phyloP scores from a whole-genome alignment of 2,329 filamentous ascomycete genomes.

The Penicillium sp. region DNA sequence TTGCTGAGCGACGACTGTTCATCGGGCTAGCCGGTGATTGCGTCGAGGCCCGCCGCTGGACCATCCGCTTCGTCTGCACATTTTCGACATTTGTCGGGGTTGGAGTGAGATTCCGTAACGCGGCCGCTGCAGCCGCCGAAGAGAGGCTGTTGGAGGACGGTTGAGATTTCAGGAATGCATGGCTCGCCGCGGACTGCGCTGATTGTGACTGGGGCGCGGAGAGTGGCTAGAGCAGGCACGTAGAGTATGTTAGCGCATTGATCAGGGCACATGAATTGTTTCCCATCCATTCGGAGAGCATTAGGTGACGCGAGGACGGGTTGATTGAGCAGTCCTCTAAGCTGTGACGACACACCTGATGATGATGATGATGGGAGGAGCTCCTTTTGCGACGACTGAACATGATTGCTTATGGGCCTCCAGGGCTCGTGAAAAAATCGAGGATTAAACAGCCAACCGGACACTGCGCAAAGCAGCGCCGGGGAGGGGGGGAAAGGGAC shows the following conservation, averaged over 20 bases:
- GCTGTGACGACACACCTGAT: constrained; percentile 30
- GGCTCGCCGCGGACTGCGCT: constrained; percentile 78
- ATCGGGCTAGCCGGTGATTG: constrained; percentile 66
- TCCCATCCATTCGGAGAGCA: neutral
- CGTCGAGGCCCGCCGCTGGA: constrained; percentile 71
- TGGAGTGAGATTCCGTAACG: constrained; percentile 75
- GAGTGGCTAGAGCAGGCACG: constrained; percentile 56
- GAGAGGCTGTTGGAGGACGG: constrained; percentile 71
- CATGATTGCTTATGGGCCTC: constrained; percentile 35
- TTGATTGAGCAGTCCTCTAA: neutral
- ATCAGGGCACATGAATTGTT: neutral
- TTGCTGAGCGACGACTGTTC: constrained; percentile 45
- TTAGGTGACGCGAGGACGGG: neutral
- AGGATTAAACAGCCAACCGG: constrained; percentile 23
- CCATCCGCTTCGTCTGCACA: constrained; percentile 84
- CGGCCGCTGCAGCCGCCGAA: constrained; percentile 82
- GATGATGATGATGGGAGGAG: constrained; percentile 46
- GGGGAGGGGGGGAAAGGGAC: constrained; percentile 18
- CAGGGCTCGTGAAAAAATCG: neutral
- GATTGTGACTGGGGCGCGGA: constrained; percentile 69
- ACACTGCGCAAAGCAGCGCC: constrained; percentile 30
- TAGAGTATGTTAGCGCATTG: constrained; percentile 15
- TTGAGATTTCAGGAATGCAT: constrained; percentile 75
- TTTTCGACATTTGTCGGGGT: constrained; percentile 79
- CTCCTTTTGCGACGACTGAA: constrained; percentile 47